phyloP scores from a whole-genome alignment of 441 rosid species.

The Arabidopsis lyrata region DNA sequence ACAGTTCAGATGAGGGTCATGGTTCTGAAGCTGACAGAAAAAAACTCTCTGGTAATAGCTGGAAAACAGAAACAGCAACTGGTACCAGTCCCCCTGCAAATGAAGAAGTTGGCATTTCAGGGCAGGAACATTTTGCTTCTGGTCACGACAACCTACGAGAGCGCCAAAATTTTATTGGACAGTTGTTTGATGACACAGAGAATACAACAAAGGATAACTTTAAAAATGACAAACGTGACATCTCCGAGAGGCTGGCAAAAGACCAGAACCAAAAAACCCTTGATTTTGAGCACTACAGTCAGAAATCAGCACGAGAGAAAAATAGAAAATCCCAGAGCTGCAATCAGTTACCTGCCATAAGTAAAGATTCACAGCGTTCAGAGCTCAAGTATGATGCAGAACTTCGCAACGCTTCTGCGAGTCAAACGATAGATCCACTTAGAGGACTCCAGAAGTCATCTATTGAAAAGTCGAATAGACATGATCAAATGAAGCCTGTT shows the following conservation, averaged over 20 bases:
- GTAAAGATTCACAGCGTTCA: conserved; percentile 49
- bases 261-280: conserved; percentile 60
- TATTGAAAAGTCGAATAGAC: conserved; percentile 60
- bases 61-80: conserved; percentile 46
- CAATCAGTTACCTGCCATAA: conserved; percentile 52
- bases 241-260: conserved; percentile 53
- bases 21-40: conserved; percentile 51
- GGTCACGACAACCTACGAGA: conserved; percentile 58
- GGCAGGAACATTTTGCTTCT: conserved; percentile 46
- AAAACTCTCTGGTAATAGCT: conserved; percentile 8
- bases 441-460: conserved; percentile 51
- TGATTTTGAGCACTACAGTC: conserved; percentile 53
- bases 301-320: conserved; percentile 58
- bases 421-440: conserved; percentile 49
- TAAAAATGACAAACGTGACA: conserved; percentile 61
- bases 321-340: conserved; percentile 64
- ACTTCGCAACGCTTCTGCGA: conserved; percentile 49
- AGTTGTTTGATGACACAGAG: conserved; percentile 82
- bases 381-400: conserved; percentile 53
- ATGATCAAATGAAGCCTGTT: conserved; percentile 47
- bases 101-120: conserved; percentile 52
- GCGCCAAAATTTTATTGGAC: conserved; percentile 76
- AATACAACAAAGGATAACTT: conserved; percentile 50
- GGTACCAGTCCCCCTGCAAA: conserved; percentile 44
- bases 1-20: conserved; percentile 62